phyloP scores from a whole-genome alignment of 768 basidiomycete genomes.

The Pluteus cervinus region DNA sequence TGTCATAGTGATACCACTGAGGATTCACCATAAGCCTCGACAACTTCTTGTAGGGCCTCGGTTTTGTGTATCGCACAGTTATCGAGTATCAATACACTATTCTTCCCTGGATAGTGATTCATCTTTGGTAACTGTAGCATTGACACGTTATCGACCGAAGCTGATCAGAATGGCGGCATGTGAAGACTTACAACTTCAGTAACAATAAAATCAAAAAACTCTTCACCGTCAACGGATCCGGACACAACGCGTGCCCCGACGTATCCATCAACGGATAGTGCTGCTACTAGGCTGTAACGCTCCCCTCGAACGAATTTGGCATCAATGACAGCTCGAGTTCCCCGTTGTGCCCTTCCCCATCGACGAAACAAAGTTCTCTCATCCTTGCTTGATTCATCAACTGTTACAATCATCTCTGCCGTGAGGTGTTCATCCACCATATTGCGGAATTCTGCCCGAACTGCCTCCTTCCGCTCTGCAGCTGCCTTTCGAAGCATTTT shows the following conservation, averaged over 20 bases:
- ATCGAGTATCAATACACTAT: slow-evolving; percentile 22
- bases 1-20: too few relatives aligned
- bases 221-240: slow-evolving; percentile 19
- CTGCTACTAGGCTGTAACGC: slow-evolving; percentile 11
- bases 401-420: slow-evolving; percentile 15
- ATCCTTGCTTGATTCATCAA: slow-evolving; percentile 25
- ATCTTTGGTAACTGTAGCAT: slow-evolving; percentile 15
- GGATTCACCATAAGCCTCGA: slow-evolving; percentile 11
- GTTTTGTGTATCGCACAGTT: slow-evolving; percentile 24
- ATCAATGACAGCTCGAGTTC: slow-evolving; percentile 3
- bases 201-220: slow-evolving; percentile 24
- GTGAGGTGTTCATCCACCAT: slow-evolving; percentile 7
- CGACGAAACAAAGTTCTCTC: slow-evolving; percentile 17
- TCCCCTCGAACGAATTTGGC: slow-evolving; percentile 11
- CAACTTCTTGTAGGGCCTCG: slow-evolving; percentile 12
- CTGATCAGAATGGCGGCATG: background rate
- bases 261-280: slow-evolving; percentile 8
- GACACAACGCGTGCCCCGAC: slow-evolving; percentile 12
- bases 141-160: background rate
- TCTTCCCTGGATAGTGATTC: slow-evolving; percentile 18
- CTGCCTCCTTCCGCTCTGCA: too few relatives aligned
- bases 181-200: slow-evolving; percentile 16
- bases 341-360: slow-evolving; percentile 17
- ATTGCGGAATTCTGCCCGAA: too few relatives aligned
- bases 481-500: too few relatives aligned